Evolutionary conservation across 495 filamentous ascomycete genomes (phyloP).

Genomic region (Xylaria cubensis): DNA sequence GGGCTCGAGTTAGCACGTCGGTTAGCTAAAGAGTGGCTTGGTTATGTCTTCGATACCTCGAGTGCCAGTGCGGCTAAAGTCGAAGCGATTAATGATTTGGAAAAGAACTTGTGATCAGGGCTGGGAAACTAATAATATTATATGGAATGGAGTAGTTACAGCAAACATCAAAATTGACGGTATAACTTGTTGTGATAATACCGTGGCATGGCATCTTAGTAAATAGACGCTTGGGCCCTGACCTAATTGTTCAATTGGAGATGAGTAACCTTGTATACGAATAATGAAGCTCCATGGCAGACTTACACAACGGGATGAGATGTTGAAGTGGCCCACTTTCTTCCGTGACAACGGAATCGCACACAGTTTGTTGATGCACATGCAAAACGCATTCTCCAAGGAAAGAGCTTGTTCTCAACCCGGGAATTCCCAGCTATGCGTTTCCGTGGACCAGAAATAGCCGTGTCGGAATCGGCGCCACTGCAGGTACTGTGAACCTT

Average conservation of each 20-base stretch:
- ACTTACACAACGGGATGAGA: neutral
- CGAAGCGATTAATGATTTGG: slow-evolving; percentile 74
- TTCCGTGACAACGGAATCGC: neutral
- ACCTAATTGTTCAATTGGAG: neutral
- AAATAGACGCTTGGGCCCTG: neutral
- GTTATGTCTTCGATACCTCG: slow-evolving; percentile 78
- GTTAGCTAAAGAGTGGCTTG: slow-evolving; percentile 81
- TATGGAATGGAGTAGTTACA: neutral
- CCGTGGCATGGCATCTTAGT: neutral
- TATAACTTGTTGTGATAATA: neutral
- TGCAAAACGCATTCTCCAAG: neutral
- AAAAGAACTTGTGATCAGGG: slow-evolving; percentile 51
- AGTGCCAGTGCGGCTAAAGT: slow-evolving; percentile 78
- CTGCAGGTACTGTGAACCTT: slow-evolving; percentile 12
- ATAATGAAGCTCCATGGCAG: neutral
- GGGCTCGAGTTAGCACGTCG: slow-evolving; percentile 79
- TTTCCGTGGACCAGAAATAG: neutral
- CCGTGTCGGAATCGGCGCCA: neutral
- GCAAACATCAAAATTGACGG: neutral
- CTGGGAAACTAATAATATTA: neutral
- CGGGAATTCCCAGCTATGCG: neutral
- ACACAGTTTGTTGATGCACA: neutral
- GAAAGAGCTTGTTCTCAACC: neutral
- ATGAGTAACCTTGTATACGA: neutral
- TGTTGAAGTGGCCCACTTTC: neutral